Evolutionary conservation across 164 flowering plant genomes (phyloP), one percentile per base, ranked within the genome.

Genomic region (Malania oleifera): DNA sequence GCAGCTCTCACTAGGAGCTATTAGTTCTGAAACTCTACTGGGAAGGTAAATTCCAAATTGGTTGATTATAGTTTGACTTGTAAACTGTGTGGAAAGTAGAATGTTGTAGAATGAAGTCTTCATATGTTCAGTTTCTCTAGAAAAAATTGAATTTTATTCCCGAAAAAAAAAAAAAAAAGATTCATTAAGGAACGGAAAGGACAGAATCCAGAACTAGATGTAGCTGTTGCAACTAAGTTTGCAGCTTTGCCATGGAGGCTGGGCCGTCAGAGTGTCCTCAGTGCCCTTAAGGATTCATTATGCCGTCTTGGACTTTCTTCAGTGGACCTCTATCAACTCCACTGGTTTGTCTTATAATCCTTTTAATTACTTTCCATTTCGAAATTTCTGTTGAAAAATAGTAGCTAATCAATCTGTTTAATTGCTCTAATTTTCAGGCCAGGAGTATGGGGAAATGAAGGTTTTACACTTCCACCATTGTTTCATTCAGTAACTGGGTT

Each of bases 401-500:
- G 22, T 4, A 17, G 46, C 22, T 43, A 18, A 43, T 43, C 5
- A 43, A 43, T 20, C 5, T 39, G 7, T 18, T n/a, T n/a, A 0
- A 17, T n/a, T 18, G 17, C n/a, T 12, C 5, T 43, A 17, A 17
- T 43, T 17, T 43, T 10, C 46, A 43, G 46, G 46, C 46, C 46
- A 17, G 46, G 46, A n/a, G 5, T 43, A 43, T 43, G 46, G 46
- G 46, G 46, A 43, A 43, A 43, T 43, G 46, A 43, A 43, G 46
- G 46, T 43, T 18, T 34, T 34, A 12, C 38, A 34, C 38, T 34
- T 12, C 10, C 11, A 17, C 17, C 12, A 5, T 4, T 43, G 22
- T 1, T 43, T 39, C 17, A 11, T 10, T 39, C 4, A 39, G 43
- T 39, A 4, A 39, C 3, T n/a, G n/a, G n/a, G n/a, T n/a, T n/a